A percentile compares a stretch with the other conserved stretches of the same genome.
phyloP scores from a whole-genome alignment of 768 basidiomycete species.

The Phylloporus sp. region DNA sequence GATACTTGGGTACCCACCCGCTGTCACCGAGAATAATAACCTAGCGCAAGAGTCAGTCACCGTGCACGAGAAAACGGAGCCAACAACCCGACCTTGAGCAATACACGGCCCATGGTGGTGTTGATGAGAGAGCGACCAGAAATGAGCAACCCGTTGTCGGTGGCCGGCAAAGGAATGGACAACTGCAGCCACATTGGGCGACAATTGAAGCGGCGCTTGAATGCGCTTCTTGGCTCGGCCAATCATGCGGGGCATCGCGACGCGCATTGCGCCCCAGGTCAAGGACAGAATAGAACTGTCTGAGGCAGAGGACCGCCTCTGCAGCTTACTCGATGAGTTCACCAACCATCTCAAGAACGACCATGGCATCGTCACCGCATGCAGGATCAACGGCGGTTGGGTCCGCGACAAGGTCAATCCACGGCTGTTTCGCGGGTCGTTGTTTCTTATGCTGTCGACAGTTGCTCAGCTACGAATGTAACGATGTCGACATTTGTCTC shows the following conservation, averaged over 20 bases:
- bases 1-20: constrained; percentile 51
- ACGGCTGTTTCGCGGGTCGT: constrained; percentile 3
- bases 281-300: constrained; percentile 52
- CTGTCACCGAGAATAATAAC: constrained; percentile 99
- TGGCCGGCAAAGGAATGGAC: constrained; percentile 15
- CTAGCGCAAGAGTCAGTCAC: constrained; percentile 38
- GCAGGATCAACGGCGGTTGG: constrained; percentile 97
- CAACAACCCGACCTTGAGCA: constrained; percentile 81
- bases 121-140: background rate
- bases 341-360: constrained; percentile 50
- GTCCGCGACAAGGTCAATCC: constrained; percentile 89
- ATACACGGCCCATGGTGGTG: constrained; percentile 73
- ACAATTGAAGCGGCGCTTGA: constrained; percentile 26
- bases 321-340: constrained; percentile 78
- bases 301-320: constrained; percentile 64
- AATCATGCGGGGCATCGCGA: constrained; percentile 27
- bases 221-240: background rate
- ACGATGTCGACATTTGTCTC: constrained; percentile 93
- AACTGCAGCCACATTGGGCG: constrained; percentile 13
- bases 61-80: background rate
- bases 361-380: constrained; percentile 55
- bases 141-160: constrained; percentile 4
- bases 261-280: constrained; percentile 30
- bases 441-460: constrained; percentile 31
- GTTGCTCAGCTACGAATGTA: constrained; percentile 78